Percentiles rank a stretch among this genome's conserved stretches.
Evolutionary conservation across 495 filamentous ascomycete species (phyloP).

Genomic region (Penicillium roqueforti): DNA sequence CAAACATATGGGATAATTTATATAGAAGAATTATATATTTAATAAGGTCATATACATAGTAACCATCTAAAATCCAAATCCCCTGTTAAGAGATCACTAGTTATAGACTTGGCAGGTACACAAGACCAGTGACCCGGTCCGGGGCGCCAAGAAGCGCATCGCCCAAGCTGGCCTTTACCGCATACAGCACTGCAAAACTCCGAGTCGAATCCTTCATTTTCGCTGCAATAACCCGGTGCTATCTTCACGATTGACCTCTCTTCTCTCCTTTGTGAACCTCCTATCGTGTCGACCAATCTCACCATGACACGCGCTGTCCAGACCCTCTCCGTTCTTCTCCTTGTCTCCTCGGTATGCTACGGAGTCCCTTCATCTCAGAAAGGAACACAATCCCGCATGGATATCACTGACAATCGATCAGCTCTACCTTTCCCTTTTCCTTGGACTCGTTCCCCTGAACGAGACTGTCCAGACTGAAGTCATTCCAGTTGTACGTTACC

Average conservation of each 20-base stretch:
- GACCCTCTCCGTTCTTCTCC: slow-evolving; percentile 77
- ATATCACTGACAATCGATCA: slow-evolving; percentile 32
- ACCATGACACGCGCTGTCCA: slow-evolving; percentile 93
- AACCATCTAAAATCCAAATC: not conserved
- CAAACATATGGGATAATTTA: not conserved
- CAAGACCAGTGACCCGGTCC: slow-evolving; percentile 3
- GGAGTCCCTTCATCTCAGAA: not conserved
- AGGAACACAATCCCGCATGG: not conserved
- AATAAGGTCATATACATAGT: not conserved
- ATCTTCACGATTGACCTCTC: slow-evolving; percentile 3
- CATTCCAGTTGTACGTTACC: slow-evolving; percentile 47
- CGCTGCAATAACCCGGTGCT: not conserved
- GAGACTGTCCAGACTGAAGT: slow-evolving; percentile 53
- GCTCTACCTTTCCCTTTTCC: slow-evolving; percentile 84
- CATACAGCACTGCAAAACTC: slow-evolving; percentile 3
- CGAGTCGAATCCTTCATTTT: slow-evolving; percentile 12
- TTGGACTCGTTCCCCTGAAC: slow-evolving; percentile 81
- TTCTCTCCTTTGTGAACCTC: slow-evolving; percentile 9
- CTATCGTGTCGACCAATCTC: slow-evolving; percentile 9
- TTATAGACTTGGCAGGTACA: not conserved
- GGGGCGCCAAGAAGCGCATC: slow-evolving; percentile 13
- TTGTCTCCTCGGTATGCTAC: slow-evolving; percentile 73
- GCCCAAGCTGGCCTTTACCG: slow-evolving; percentile 10
- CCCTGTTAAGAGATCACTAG: not conserved
- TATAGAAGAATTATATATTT: not conserved